A percentile compares a stretch with the other conserved stretches of the same genome.
These are phyloP conservation scores for Rhodotorula sp. DNA, from an alignment of 1,284 basidiomycete genomes.

Conservation along the genomic window DNA sequence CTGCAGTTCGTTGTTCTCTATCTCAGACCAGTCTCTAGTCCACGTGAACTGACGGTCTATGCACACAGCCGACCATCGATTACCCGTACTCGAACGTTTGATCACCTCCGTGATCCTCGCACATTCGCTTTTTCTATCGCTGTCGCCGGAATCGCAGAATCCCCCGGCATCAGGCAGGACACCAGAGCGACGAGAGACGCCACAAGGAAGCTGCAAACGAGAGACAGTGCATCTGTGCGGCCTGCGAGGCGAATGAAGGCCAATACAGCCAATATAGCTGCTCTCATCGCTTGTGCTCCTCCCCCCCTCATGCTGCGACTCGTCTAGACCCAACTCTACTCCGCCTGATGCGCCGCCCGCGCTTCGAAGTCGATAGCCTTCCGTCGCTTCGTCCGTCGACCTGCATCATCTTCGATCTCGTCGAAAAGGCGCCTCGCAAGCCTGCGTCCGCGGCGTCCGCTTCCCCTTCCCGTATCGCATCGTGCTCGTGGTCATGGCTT, in stretches of 20 bases:
- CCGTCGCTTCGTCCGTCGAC: not conserved
- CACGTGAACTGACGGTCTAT: no score
- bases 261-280: not conserved
- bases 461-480: not conserved
- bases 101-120: no score
- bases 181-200: no score
- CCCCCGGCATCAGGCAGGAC: no score
- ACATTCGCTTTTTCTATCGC: not conserved
- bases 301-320: not conserved
- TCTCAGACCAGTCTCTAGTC: no score
- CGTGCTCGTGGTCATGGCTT: constrained; percentile 9
- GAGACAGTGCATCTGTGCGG: no score
- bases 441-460: not conserved
- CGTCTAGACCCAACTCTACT: constrained; percentile 2
- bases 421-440: not conserved
- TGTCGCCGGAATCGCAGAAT: no score
- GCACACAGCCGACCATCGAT: no score
- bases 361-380: constrained; percentile 4
- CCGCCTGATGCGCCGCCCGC: not conserved
- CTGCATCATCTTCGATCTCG: not conserved
- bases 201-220: not conserved
- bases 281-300: not conserved
- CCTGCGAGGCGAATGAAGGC: not conserved
- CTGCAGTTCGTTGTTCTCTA: no score
- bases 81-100: no score